phyloP scores from a whole-genome alignment of 129 eudicot species.

The Apium graveolens region DNA sequence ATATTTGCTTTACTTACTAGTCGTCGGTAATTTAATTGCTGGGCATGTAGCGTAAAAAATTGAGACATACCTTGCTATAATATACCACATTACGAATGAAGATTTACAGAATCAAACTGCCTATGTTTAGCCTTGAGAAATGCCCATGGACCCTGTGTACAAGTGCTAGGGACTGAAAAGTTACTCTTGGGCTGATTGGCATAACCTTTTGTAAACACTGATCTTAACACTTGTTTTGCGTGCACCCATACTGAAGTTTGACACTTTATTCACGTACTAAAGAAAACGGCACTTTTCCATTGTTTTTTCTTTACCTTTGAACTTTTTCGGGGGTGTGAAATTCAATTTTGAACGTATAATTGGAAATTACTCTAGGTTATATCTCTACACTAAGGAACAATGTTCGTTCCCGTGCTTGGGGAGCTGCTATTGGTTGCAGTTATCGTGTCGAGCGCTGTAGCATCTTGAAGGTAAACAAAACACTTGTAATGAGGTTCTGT shows the following conservation, averaged over 20 bases:
- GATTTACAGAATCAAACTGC: not conserved
- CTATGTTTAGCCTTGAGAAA: not conserved
- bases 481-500: conserved; percentile 1
- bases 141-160: not conserved
- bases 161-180: not conserved
- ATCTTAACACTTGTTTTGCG: not conserved
- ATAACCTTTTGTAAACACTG: not conserved
- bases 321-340: not conserved
- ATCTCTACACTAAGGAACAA: conserved; percentile 85
- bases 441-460: conserved; percentile 79
- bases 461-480: conserved; percentile 61
- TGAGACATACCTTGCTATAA: not conserved
- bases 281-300: not conserved
- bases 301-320: not conserved
- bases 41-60: not conserved
- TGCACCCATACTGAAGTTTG: not conserved
- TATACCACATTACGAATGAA: not conserved
- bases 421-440: conserved; percentile 96
- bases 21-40: not conserved
- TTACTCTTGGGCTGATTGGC: not conserved
- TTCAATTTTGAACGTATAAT: not conserved
- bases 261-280: not conserved
- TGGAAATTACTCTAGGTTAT: conserved; percentile 44
- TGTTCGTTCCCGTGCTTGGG: conserved; percentile 99
- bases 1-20: not conserved